phyloP scores from a whole-genome alignment of 2,329 filamentous ascomycete species.

The Ophiobolus disseminans region DNA sequence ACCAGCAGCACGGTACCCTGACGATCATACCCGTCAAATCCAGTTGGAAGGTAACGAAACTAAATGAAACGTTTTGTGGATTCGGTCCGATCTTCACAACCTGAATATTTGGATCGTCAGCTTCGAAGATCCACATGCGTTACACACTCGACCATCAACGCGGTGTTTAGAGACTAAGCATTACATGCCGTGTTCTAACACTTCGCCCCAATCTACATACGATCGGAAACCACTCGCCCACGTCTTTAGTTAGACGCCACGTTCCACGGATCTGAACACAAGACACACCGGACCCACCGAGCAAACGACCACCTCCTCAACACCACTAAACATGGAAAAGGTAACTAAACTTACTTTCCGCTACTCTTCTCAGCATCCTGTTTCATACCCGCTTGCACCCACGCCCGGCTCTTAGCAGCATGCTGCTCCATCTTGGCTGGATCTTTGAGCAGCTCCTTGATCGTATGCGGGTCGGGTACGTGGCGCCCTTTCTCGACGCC shows the following conservation, averaged over 20 bases:
- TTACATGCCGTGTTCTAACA: too few relatives aligned
- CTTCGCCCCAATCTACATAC: too few relatives aligned
- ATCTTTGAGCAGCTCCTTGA: constrained; percentile 66
- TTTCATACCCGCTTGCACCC: constrained; percentile 76
- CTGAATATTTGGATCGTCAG: background rate
- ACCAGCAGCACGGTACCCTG: background rate
- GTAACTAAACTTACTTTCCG: constrained; percentile 33
- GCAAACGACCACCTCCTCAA: too few relatives aligned
- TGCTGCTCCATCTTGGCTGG: constrained; percentile 65
- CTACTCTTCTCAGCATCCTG: constrained; percentile 56
- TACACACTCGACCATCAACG: too few relatives aligned
- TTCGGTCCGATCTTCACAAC: background rate
- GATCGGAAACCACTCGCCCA: too few relatives aligned
- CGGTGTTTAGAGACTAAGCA: too few relatives aligned
- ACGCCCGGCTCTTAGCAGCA: constrained; percentile 60
- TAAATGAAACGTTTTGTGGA: background rate
- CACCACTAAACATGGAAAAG: too few relatives aligned
- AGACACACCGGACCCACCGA: too few relatives aligned
- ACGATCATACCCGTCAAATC: background rate
- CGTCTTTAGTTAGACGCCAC: too few relatives aligned
- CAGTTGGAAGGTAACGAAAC: background rate
- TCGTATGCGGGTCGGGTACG: constrained; percentile 69
- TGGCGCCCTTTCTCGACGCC: constrained; percentile 78
- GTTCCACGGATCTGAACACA: too few relatives aligned
- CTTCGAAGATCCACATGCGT: background rate